Base-by-base conservation (phyloP, 306 rosid species). In the Castanea crenata region DNA sequence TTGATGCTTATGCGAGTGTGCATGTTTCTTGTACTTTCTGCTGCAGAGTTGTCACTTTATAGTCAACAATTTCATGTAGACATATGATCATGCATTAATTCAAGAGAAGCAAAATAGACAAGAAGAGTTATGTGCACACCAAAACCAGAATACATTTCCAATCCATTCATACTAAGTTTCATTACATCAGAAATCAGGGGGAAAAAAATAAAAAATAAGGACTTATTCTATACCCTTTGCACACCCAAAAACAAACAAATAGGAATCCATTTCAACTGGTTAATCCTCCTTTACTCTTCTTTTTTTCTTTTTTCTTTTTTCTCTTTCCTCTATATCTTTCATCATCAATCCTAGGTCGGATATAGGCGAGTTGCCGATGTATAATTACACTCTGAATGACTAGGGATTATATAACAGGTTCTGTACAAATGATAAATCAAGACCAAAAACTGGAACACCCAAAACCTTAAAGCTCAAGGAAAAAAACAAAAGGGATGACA, bases 71-170 rank as follows among this genome's bases (percentile, higher is more conserved):
- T 62, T 49, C 20, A 19, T 56, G 56, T 61, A 75, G 20, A 67
- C 9, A 21, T 13, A 27, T 78, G 46, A 25, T 71, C 34, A 34
- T 31, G 63, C 73, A 73, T 75, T 72, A 58, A 35, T 71, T 68
- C 55, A 74, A 79, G 81, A 58, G 34, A 38, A 75, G 72, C 29
- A 78, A 82, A 73, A 63, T 15, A 85, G 76, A 83, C 55, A 64
- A 73, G 63, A 81, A 74, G 85, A 85, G 81, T 44, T 51, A 77
- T 79, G 80, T 86, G 91, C 94, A 96, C 93, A 86, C 98, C 90
- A 90, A 95, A 91, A 84, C 91, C 89, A 91, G 87, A 89, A 88
- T 85, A 87, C 85, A 91, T 74, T 89, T 83, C 81, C 93, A 91
- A 92, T 89, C 92, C 83, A 86, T 91, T 80, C 85, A 89, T 87